Evolutionary conservation across 75 land plant species (phyloP).

Genomic region (Picea sitchensis): DNA sequence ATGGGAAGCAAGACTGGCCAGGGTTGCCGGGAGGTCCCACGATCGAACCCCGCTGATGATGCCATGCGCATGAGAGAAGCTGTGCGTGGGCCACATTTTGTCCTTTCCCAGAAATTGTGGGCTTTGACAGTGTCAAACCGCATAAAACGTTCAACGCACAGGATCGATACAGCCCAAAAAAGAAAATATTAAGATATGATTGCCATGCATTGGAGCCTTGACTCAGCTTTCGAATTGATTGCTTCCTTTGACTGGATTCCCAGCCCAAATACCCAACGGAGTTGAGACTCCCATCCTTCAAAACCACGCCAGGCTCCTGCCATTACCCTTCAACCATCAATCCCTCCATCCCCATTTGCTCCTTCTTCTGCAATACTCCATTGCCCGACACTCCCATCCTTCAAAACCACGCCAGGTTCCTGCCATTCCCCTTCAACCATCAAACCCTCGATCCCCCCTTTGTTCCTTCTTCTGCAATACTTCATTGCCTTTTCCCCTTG

Average conservation of each 20-base stretch:
- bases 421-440: too few relatives aligned
- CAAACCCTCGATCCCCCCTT: too few relatives aligned
- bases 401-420: neutral
- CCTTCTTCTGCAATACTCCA: too few relatives aligned
- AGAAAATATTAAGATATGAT: slow-evolving; percentile 1
- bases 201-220: neutral
- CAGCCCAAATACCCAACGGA: neutral
- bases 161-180: too few relatives aligned
- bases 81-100: neutral
- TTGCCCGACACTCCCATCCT: neutral
- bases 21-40: neutral
- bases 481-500: too few relatives aligned
- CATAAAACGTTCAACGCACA: neutral
- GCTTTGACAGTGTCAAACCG: neutral
- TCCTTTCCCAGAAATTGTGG: neutral
- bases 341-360: too few relatives aligned
- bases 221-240: neutral
- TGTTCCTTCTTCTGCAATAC: too few relatives aligned
- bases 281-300: neutral
- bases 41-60: neutral
- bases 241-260: neutral
- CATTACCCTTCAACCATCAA: too few relatives aligned
- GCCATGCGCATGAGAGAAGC: neutral
- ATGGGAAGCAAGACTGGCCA: neutral
- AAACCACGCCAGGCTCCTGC: neutral